These are phyloP conservation scores for Kewa caespitosa DNA, from an alignment of 179 eudicot species.

Conservation along the genomic window DNA sequence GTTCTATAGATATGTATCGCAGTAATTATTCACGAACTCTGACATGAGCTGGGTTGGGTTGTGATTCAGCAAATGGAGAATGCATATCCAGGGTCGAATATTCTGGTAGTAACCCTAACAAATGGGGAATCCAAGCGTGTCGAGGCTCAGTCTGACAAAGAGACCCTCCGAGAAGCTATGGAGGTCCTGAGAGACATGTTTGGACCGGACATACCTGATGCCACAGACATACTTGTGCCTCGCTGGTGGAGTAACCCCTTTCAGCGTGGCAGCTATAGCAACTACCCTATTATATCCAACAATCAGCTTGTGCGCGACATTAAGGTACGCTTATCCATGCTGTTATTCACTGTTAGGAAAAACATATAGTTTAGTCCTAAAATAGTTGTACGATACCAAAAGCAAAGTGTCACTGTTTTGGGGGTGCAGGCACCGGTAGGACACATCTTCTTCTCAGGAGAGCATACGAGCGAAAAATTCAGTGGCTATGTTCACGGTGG, in stretches of 20 bases:
- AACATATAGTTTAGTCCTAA: no score
- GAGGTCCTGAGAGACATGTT: conserved; percentile 77
- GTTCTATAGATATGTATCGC: background rate
- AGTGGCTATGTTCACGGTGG: conserved; percentile 93
- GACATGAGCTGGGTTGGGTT: conserved; percentile 11
- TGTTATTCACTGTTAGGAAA: no score
- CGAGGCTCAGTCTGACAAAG: conserved; percentile 72
- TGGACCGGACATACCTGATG: conserved; percentile 76
- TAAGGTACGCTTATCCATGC: conserved; percentile 40
- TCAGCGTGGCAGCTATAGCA: conserved; percentile 86
- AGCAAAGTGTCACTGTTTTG: background rate
- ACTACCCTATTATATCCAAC: conserved; percentile 66
- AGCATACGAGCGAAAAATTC: conserved; percentile 87
- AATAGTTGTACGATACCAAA: background rate
- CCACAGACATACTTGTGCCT: conserved; percentile 72
- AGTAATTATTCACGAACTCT: background rate
- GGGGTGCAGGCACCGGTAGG: conserved; percentile 78
- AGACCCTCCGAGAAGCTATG: conserved; percentile 85
- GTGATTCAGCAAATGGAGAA: conserved; percentile 90
- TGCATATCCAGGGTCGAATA: conserved; percentile 86
- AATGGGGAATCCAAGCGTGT: conserved; percentile 82
- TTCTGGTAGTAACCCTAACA: conserved; percentile 84
- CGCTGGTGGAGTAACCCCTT: conserved; percentile 89
- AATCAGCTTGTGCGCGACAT: conserved; percentile 53
- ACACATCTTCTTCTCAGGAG: conserved; percentile 73